These are phyloP conservation scores for Ilex aquifolium DNA, from an alignment of 257 asterid species.

Conservation along the genomic window DNA sequence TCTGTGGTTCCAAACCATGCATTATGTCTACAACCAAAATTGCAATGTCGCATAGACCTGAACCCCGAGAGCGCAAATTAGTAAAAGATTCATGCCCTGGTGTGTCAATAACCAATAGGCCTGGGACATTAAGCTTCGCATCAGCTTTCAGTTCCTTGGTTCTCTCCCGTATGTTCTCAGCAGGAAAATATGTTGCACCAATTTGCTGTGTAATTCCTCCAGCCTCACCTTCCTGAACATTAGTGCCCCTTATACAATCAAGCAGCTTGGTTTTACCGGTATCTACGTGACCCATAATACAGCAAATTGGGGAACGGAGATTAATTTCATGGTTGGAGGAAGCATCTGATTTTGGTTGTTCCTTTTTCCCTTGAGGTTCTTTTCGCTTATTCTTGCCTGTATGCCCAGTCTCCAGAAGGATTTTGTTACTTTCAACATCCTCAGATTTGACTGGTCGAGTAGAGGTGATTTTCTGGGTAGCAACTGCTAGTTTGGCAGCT, in stretches of 20 bases:
- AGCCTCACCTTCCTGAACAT: slow-evolving; percentile 99
- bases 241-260: slow-evolving; percentile 92
- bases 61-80: slow-evolving; percentile 88
- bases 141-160: slow-evolving; percentile 93
- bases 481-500: slow-evolving; percentile 18
- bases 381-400: slow-evolving; percentile 25
- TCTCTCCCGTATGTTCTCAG: slow-evolving; percentile 90
- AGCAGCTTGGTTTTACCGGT: slow-evolving; percentile 96
- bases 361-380: slow-evolving; percentile 25
- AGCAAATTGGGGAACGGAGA: slow-evolving; percentile 93
- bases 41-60: slow-evolving; percentile 95
- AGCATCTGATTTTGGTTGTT: slow-evolving; percentile 26
- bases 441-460: slow-evolving; percentile 19
- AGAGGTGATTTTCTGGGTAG: slow-evolving; percentile 1
- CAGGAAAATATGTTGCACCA: slow-evolving; percentile 97
- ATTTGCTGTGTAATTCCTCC: slow-evolving; percentile 98
- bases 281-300: slow-evolving; percentile 99
- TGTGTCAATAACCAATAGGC: slow-evolving; percentile 89
- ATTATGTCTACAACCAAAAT: slow-evolving; percentile 92
- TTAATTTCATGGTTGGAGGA: slow-evolving; percentile 31
- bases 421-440: slow-evolving; percentile 28
- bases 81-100: slow-evolving; percentile 98
- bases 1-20: slow-evolving; percentile 98
- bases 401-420: slow-evolving; percentile 25
- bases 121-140: slow-evolving; percentile 90